Conservation (phyloP, 1,139 yeast genomes). For the Petasospora fabianii region DNA sequence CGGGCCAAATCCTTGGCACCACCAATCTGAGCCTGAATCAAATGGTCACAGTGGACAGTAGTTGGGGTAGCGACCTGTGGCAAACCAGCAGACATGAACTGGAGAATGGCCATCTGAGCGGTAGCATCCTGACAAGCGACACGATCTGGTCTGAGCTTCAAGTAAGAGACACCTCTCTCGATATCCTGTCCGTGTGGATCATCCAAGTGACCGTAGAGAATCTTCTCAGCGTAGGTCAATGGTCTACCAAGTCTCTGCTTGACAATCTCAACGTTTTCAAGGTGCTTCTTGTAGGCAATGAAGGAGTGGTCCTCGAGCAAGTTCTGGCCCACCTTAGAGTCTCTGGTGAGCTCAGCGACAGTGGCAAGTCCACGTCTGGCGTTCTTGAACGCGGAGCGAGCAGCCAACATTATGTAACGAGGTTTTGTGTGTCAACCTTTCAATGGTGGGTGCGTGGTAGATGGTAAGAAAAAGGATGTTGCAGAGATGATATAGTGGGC, state of each 20-base stretch:
- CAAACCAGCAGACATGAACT: constrained; percentile 96
- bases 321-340: constrained; percentile 91
- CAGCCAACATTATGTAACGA: constrained; percentile 34
- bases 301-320: constrained; percentile 83
- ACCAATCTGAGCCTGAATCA: constrained; percentile 93
- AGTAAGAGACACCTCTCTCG: constrained; percentile 51
- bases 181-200: constrained; percentile 77
- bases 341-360: constrained; percentile 67
- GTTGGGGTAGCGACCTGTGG: constrained; percentile 84
- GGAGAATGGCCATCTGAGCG: constrained; percentile 95
- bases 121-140: constrained; percentile 99
- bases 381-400: constrained; percentile 30
- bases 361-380: constrained; percentile 70
- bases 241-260: constrained; percentile 79
- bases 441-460: background rate
- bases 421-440: background rate
- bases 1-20: constrained; percentile 71
- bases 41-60: constrained; percentile 94
- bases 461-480: background rate
- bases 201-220: constrained; percentile 84
- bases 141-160: constrained; percentile 93
- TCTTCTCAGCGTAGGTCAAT: constrained; percentile 89
- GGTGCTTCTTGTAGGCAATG: constrained; percentile 71
- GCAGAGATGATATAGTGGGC: constrained; percentile 10
- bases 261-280: constrained; percentile 85